Percentiles rank a stretch among this genome's conserved stretches.
Conservation (phyloP, 306 rosid genomes). For the Lupinus albus region DNA sequence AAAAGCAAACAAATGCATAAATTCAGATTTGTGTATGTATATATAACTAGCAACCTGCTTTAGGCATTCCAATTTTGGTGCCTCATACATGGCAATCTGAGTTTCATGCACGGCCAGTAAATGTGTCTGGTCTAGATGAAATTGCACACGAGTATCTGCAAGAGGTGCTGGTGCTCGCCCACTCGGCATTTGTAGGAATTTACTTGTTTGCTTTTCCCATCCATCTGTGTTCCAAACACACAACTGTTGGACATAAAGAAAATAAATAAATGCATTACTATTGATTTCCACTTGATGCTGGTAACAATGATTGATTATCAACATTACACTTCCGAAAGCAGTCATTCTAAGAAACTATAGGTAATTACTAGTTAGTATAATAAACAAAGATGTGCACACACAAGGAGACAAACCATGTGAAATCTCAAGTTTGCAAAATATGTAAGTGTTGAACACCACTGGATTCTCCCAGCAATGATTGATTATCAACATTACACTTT, state of each 20-base stretch:
- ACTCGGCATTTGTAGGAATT: slow-evolving; percentile 68
- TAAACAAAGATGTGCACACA: neutral
- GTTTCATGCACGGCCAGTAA: slow-evolving; percentile 92
- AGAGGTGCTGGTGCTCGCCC: slow-evolving; percentile 76
- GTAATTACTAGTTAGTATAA: neutral
- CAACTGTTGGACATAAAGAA: slow-evolving; percentile 59
- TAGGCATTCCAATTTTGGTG: slow-evolving; percentile 85
- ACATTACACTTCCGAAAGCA: slow-evolving; percentile 2
- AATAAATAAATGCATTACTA: neutral
- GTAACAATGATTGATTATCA: neutral
- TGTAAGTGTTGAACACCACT: neutral
- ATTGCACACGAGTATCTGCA: slow-evolving; percentile 91
- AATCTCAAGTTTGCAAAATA: slow-evolving; percentile 9
- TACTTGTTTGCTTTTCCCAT: slow-evolving; percentile 89
- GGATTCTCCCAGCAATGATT: slow-evolving; percentile 15
- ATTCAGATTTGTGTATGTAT: neutral
- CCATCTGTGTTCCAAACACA: slow-evolving; percentile 97
- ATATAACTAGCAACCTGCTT: slow-evolving; percentile 67
- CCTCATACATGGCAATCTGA: slow-evolving; percentile 91
- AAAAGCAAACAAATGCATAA: slow-evolving; percentile 33
- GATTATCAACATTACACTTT: too few relatives aligned
- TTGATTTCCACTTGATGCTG: slow-evolving; percentile 15
- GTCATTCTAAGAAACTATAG: neutral
- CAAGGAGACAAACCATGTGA: slow-evolving; percentile 1
- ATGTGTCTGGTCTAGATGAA: slow-evolving; percentile 89